Conservation (phyloP, 164 flowering plant species). For the Tinospora cordifolia region DNA sequence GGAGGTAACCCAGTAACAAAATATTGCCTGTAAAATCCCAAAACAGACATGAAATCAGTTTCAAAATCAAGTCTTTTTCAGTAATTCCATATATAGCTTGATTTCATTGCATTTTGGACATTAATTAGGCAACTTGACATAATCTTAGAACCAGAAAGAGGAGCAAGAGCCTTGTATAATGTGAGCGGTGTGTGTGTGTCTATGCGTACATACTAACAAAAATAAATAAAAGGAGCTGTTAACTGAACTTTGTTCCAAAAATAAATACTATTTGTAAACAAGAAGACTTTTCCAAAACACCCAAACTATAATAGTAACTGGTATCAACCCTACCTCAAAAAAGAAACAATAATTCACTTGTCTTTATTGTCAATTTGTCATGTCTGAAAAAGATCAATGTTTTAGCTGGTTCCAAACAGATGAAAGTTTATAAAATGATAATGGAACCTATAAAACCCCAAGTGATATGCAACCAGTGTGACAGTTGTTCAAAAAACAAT, state of each 20-base stretch:
- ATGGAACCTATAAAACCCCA: no score
- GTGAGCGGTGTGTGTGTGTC: no score
- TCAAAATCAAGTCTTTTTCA: background rate
- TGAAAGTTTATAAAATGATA: no score
- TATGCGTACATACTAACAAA: background rate
- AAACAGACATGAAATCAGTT: background rate
- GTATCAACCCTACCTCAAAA: no score
- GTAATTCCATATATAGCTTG: background rate
- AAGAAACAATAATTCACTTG: no score
- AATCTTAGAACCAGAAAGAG: background rate
- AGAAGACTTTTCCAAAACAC: background rate
- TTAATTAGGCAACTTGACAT: background rate
- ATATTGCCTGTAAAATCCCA: conserved; percentile 46
- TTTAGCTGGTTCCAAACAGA: no score
- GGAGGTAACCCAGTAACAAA: conserved; percentile 68
- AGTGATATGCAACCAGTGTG: no score
- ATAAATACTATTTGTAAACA: background rate
- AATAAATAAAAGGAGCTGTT: background rate
- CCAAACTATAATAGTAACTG: no score
- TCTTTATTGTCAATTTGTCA: no score
- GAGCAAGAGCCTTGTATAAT: no score
- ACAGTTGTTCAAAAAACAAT: no score
- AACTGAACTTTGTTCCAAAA: background rate
- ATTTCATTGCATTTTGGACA: conserved; percentile 1
- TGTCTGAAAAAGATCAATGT: no score